Percentiles rank a stretch among this genome's conserved stretches.
These are phyloP conservation scores for Schizopora paradoxa DNA, from an alignment of 1,284 basidiomycete species.

Conservation along the genomic window DNA sequence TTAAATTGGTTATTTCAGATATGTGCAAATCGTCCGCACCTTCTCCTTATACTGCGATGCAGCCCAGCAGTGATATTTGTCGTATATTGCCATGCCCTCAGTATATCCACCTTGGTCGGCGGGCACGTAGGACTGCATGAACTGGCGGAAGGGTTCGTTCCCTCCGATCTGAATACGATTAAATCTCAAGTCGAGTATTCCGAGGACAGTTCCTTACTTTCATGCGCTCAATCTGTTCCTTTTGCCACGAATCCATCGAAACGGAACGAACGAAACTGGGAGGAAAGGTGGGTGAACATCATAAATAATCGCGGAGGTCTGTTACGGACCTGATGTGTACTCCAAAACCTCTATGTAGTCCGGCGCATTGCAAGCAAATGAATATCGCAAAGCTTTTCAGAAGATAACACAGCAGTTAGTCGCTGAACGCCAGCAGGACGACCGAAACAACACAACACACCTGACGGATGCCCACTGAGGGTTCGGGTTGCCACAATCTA, in stretches of 20 bases:
- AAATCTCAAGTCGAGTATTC: constrained; percentile 17
- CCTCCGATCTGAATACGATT: constrained; percentile 63
- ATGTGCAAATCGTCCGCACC: constrained; percentile 38
- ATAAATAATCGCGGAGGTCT: background rate
- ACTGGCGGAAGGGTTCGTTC: constrained; percentile 74
- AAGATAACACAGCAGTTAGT: constrained; percentile 8
- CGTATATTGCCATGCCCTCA: constrained; percentile 61
- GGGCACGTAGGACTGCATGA: constrained; percentile 71
- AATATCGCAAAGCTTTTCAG: constrained; percentile 73
- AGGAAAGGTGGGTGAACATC: constrained; percentile 2
- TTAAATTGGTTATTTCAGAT: constrained; percentile 20
- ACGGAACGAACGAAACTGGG: constrained; percentile 86
- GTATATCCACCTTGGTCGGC: constrained; percentile 71
- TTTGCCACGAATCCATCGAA: constrained; percentile 95
- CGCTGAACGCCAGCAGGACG: constrained; percentile 17
- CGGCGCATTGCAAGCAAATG: constrained; percentile 89
- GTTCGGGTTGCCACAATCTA: constrained; percentile 80
- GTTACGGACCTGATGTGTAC: constrained; percentile 71
- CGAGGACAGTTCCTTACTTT: constrained; percentile 46
- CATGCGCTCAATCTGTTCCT: constrained; percentile 87
- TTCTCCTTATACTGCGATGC: constrained; percentile 90
- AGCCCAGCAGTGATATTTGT: constrained; percentile 90
- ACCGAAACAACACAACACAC: constrained; percentile 30
- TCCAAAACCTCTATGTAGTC: constrained; percentile 83
- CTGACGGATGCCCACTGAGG: constrained; percentile 89